Evolutionary conservation across 306 rosid genomes (phyloP).

Genomic region (Datisca glomerata): DNA sequence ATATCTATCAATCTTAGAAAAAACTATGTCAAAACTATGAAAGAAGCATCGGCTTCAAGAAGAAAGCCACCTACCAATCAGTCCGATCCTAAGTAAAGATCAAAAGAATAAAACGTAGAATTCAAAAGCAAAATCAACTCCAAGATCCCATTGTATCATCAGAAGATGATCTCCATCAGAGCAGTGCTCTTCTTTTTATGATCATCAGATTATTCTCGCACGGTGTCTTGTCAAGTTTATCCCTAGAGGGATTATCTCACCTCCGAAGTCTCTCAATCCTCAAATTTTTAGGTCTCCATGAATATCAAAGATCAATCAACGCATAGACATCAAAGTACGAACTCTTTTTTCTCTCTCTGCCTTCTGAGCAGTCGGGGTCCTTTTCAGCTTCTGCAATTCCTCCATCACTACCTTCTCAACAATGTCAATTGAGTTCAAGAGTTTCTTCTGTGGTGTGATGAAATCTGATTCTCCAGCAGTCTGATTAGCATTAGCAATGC

Average conservation of each 20-base stretch:
- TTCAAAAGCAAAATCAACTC: neutral
- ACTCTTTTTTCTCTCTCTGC: conserved; percentile 63
- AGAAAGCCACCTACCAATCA: no score
- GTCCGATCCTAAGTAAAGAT: neutral
- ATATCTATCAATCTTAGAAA: no score
- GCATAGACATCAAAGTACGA: conserved; percentile 74
- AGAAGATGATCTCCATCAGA: neutral
- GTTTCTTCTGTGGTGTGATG: conserved; percentile 71
- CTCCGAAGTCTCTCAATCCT: no score
- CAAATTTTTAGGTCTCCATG: no score
- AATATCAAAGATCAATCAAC: no score
- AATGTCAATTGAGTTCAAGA: conserved; percentile 45
- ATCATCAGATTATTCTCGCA: neutral
- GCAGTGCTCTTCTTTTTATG: neutral
- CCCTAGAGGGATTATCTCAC: no score
- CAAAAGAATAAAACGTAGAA: neutral
- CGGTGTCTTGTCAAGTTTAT: no score
- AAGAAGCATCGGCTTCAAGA: neutral
- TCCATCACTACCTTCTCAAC: conserved; percentile 64
- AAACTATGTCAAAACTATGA: no score
- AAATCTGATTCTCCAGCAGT: conserved; percentile 22
- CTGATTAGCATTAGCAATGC: conserved; percentile 24
- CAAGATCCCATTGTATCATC: neutral
- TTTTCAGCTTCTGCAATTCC: conserved; percentile 47
- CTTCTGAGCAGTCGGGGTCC: conserved; percentile 58